Evolutionary conservation across 257 asterid species (phyloP).

Genomic region (Rauvolfia tetraphylla): DNA sequence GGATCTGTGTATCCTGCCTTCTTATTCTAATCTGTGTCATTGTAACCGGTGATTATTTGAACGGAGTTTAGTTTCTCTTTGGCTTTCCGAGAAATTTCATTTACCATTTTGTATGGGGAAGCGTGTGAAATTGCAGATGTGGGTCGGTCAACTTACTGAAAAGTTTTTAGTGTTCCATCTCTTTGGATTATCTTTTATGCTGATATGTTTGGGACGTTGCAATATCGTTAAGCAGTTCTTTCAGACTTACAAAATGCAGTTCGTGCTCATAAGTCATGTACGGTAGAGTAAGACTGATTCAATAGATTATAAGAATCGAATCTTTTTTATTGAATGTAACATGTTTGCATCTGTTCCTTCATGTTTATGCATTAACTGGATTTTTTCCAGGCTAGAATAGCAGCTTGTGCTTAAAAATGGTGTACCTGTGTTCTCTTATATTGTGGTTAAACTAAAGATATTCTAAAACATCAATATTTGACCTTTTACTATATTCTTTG

Average conservation of each 20-base stretch:
- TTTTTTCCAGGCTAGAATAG: neutral
- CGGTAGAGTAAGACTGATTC: neutral
- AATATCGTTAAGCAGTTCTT: neutral
- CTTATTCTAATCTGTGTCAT: neutral
- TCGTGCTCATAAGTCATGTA: neutral
- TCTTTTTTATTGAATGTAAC: neutral
- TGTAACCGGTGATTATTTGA: neutral
- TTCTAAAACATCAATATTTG: neutral
- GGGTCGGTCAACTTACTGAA: neutral
- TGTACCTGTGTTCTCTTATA: neutral
- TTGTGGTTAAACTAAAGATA: neutral
- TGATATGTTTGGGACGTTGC: neutral
- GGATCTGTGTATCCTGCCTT: conserved; percentile 6
- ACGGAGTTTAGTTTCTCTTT: neutral
- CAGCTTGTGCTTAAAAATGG: neutral
- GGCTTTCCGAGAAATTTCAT: neutral
- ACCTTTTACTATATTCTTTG: neutral
- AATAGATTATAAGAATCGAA: neutral
- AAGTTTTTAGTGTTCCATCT: neutral
- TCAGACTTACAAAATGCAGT: neutral
- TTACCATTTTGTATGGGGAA: neutral
- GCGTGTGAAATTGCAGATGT: neutral
- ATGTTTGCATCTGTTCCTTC: neutral
- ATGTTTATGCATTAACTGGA: too few species aligned
- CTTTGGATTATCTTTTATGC: neutral